A percentile compares a stretch with the other conserved stretches of the same genome.
Conservation (phyloP, 345 rosid genomes). For the Acer yangbiense region DNA sequence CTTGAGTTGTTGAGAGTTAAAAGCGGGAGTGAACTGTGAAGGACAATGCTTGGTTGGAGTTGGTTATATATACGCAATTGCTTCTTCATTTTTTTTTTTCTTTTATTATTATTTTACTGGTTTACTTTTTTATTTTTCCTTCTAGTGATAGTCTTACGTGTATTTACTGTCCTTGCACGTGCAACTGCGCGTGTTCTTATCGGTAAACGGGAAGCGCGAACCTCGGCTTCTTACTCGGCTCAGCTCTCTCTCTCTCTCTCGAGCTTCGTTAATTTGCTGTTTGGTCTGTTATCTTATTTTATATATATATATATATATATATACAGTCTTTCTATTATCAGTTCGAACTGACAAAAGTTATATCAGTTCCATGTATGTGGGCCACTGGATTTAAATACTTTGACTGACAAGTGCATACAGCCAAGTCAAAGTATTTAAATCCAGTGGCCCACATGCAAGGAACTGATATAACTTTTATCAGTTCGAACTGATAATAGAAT, state of each 20-base stretch:
- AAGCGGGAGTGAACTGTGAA: conserved; percentile 18
- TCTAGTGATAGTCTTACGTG: conserved; percentile 30
- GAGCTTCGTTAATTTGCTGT: neutral
- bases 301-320: too few relatives aligned
- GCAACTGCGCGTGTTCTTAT: conserved; percentile 46
- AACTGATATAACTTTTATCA: too few relatives aligned
- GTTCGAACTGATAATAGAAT: too few relatives aligned
- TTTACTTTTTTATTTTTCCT: neutral
- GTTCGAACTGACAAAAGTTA: too few relatives aligned
- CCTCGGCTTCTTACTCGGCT: conserved; percentile 60
- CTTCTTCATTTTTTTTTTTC: neutral
- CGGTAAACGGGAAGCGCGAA: conserved; percentile 46
- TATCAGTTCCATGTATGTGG: too few relatives aligned
- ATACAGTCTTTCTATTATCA: too few relatives aligned
- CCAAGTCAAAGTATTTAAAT: too few relatives aligned
- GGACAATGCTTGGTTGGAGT: conserved; percentile 1
- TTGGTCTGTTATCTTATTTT: neutral
- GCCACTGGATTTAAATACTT: too few relatives aligned
- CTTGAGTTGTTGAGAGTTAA: conserved; percentile 15
- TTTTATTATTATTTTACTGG: conserved; percentile 1
- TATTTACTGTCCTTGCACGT: conserved; percentile 55
- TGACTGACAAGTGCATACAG: too few relatives aligned
- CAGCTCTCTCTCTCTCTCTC: conserved; percentile 26
- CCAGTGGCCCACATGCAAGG: too few relatives aligned
- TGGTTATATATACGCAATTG: conserved; percentile 30